phyloP scores from a whole-genome alignment of 164 flowering plant species.

The Stephania cephalantha region DNA sequence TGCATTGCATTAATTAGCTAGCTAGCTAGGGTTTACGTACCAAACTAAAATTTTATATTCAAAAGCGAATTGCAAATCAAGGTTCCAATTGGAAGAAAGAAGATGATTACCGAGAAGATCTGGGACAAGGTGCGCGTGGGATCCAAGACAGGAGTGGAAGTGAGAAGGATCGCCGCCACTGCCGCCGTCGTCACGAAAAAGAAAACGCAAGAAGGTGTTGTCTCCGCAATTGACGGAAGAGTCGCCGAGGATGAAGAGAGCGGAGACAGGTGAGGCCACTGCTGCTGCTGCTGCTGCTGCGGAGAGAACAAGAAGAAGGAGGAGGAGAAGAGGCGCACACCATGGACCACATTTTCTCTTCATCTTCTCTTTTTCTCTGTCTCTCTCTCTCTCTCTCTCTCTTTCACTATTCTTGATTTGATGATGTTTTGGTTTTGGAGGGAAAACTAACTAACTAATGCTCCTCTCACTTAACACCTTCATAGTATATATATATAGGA shows the following conservation, averaged over 20 bases:
- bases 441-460: too few species aligned
- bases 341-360: not conserved
- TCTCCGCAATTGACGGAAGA: constrained; percentile 75
- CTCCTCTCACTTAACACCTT: too few species aligned
- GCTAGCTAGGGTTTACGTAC: not conserved
- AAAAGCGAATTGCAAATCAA: too few species aligned
- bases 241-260: constrained; percentile 54
- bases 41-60: too few species aligned
- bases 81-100: not conserved
- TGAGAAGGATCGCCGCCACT: constrained; percentile 24
- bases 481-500: too few species aligned
- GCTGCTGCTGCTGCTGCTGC: too few species aligned
- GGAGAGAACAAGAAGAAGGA: not conserved
- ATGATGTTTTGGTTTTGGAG: too few species aligned
- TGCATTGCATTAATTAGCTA: not conserved
- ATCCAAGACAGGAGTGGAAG: constrained; percentile 39
- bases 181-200: constrained; percentile 14
- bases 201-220: constrained; percentile 39
- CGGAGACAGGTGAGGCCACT: not conserved
- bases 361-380: not conserved
- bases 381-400: too few species aligned
- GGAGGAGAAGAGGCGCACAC: not conserved
- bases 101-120: constrained; percentile 50
- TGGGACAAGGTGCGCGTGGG: constrained; percentile 45
- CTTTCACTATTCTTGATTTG: too few species aligned